Evolutionary conservation across 2,329 filamentous ascomycete genomes (phyloP).

Genomic region (Colletotrichum plurivorum): DNA sequence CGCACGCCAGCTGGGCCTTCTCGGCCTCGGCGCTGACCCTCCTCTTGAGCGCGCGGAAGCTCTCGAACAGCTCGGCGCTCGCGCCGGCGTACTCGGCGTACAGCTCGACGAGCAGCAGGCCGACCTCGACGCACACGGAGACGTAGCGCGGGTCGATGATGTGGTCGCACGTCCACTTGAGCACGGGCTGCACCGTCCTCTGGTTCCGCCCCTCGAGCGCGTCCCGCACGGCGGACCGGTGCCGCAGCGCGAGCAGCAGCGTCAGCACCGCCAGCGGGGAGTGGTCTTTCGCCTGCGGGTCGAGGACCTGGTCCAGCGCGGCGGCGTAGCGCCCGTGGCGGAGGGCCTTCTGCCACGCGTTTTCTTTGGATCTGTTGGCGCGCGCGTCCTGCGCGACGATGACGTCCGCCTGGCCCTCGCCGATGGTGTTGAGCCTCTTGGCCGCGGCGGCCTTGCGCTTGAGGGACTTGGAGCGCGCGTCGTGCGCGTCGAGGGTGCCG

Average conservation of each 20-base stretch:
- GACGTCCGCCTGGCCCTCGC: slow-evolving; percentile 84
- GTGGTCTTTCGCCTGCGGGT: slow-evolving; percentile 62
- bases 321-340: slow-evolving; percentile 82
- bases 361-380: slow-evolving; percentile 73
- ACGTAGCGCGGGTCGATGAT: slow-evolving; percentile 88
- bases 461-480: slow-evolving; percentile 78
- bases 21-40: slow-evolving; percentile 85
- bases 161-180: slow-evolving; percentile 86
- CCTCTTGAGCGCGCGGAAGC: slow-evolving; percentile 77
- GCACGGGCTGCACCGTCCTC: slow-evolving; percentile 82
- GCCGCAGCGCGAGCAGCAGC: slow-evolving; percentile 85
- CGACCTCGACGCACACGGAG: slow-evolving; percentile 84
- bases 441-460: slow-evolving; percentile 67
- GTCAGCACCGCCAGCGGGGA: slow-evolving; percentile 76
- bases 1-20: slow-evolving; percentile 84
- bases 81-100: slow-evolving; percentile 86
- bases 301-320: slow-evolving; percentile 85
- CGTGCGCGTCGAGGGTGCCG: slow-evolving; percentile 83
- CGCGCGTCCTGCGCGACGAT: slow-evolving; percentile 83
- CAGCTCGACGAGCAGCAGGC: slow-evolving; percentile 85
- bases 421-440: slow-evolving; percentile 80
- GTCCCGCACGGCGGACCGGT: slow-evolving; percentile 86
- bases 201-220: slow-evolving; percentile 88
- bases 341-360: slow-evolving; percentile 85
- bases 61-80: slow-evolving; percentile 78